Evolutionary conservation across 2,329 filamentous ascomycete genomes (phyloP).

Genomic region (Reticulascus tulasneorum): DNA sequence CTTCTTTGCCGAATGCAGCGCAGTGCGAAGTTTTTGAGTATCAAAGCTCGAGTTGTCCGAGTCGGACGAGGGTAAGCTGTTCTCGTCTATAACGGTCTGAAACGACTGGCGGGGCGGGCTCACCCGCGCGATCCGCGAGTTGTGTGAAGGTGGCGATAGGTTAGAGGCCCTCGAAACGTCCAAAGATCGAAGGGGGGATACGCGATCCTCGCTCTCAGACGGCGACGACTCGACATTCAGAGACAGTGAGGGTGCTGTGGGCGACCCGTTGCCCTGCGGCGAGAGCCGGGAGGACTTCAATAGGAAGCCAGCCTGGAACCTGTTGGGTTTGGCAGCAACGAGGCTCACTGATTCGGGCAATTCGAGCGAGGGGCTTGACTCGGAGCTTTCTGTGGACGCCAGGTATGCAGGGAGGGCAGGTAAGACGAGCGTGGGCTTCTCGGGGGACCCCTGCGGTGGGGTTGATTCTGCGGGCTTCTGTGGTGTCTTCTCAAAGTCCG

Average conservation of each 20-base stretch:
- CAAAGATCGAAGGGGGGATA: slow-evolving; percentile 45
- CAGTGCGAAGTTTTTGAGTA: slow-evolving; percentile 50
- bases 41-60: slow-evolving; percentile 50
- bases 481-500: slow-evolving; percentile 89
- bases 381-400: slow-evolving; percentile 43
- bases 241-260: slow-evolving; percentile 55
- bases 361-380: slow-evolving; percentile 56
- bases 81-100: slow-evolving; percentile 42
- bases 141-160: slow-evolving; percentile 39
- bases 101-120: slow-evolving; percentile 27
- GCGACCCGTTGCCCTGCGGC: slow-evolving; percentile 51
- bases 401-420: slow-evolving; percentile 50
- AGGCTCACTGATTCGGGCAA: slow-evolving; percentile 39
- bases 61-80: slow-evolving; percentile 46
- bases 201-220: slow-evolving; percentile 42
- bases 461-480: slow-evolving; percentile 57
- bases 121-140: slow-evolving; percentile 24
- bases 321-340: slow-evolving; percentile 53
- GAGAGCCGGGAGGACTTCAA: slow-evolving; percentile 48
- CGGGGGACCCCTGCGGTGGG: slow-evolving; percentile 49
- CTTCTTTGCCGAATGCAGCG: slow-evolving; percentile 49
- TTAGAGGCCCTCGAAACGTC: slow-evolving; percentile 48
- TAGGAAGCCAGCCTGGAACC: slow-evolving; percentile 87
- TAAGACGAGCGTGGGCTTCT: slow-evolving; percentile 28
- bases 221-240: slow-evolving; percentile 48